Evolutionary conservation across 345 rosid genomes (phyloP), one percentile per base, ranked within the genome.

Genomic region (Boechera retrofracta): DNA sequence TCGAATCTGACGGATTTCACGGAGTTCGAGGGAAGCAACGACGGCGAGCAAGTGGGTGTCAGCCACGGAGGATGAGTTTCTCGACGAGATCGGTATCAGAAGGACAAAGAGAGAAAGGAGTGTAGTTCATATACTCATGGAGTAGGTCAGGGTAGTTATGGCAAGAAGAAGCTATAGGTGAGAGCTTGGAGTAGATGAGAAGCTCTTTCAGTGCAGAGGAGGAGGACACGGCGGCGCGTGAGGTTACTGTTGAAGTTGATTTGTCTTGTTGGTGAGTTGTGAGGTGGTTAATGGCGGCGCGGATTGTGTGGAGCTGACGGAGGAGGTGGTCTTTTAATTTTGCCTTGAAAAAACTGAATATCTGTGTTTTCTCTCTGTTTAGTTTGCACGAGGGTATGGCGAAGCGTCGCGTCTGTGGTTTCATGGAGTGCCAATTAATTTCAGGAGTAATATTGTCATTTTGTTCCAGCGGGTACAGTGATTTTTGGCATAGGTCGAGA

Each of bases 21-120:
- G 98, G 92, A 55, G 97, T 89, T 32, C 80, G 77, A 12, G 99
- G 88, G 86, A 92, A 92, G 89, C 99, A 95, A 31, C 99, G 97
- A 64, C 99, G 98, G 77, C 99, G 98, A 53, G 99, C 98, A 41
- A 91, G 94, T 0, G 98, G 99, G 81, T 92, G 97, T 65, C 98
- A 95, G 72, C 99, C 98, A 11, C 84, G 92, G 82, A 95, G 91
- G 82, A 91, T 91, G 5, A 95, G 87, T n/a, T 89, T 77, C 78
- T 95, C 99, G 8, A 87, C 88, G 62, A 95, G 87, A 82, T 87
- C 87, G 38, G 89, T 54, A 52, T 95, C 96, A 10, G 67, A 79
- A 11, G 99, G 99, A 80, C 98, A 95, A 33, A 77, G 69, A 44
- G 98, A 84, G 86, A 81, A 95, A 36, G 99, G 97, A 54, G 86